Percentiles rank a stretch among this genome's conserved stretches.
Evolutionary conservation across 2,329 filamentous ascomycete species (phyloP).

Genomic region (Penicillium fuscoglaucum): DNA sequence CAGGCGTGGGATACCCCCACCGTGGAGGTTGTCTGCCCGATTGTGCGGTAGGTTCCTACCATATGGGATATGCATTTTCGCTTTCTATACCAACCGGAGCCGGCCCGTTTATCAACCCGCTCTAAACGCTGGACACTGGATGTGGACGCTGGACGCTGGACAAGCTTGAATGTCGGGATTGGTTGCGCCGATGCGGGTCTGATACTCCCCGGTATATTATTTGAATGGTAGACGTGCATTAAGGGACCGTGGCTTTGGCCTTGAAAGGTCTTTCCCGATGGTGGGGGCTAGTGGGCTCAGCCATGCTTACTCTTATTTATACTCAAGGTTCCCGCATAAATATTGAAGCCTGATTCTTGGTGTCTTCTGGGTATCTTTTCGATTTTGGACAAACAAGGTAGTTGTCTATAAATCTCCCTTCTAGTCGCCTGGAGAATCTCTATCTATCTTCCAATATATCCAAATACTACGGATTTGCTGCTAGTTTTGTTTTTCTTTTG

Average conservation of each 20-base stretch:
- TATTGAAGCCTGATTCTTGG: background rate
- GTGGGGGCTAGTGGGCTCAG: conserved; percentile 8
- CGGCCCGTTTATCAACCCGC: conserved; percentile 5
- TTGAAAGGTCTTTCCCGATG: conserved; percentile 5
- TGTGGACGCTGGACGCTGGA: background rate
- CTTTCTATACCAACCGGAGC: conserved; percentile 6
- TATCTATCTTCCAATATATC: background rate
- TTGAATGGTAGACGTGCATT: background rate
- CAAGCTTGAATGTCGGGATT: conserved; percentile 7
- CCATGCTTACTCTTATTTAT: conserved; percentile 8
- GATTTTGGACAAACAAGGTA: background rate
- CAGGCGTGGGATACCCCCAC: background rate
- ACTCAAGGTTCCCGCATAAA: background rate
- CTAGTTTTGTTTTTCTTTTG: background rate
- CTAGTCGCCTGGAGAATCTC: background rate
- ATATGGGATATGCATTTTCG: background rate
- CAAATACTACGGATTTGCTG: background rate
- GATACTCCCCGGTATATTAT: background rate
- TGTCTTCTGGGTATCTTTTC: background rate
- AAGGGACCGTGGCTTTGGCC: conserved; percentile 1
- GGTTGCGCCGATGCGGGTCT: conserved; percentile 8
- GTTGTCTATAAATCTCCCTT: background rate
- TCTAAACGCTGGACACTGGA: background rate
- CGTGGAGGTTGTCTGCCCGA: background rate
- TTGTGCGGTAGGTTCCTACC: background rate